phyloP scores from a whole-genome alignment of 2,329 filamentous ascomycete genomes.

The Clonostachys rosea region DNA sequence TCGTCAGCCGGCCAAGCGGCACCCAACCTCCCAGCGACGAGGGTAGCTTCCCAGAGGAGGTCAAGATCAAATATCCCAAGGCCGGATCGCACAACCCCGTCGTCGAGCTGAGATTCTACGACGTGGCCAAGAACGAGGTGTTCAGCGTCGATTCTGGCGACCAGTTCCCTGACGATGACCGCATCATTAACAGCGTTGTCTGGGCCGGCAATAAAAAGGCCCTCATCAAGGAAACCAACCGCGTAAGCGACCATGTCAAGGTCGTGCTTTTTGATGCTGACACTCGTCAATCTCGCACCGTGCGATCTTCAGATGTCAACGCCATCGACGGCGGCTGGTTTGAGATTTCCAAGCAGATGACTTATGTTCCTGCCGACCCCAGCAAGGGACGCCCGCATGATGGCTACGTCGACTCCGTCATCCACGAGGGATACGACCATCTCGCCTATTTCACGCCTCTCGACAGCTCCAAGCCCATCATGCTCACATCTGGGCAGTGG shows the following conservation, averaged over 20 bases:
- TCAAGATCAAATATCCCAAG: conserved; percentile 95
- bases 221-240: conserved; percentile 86
- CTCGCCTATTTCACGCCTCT: conserved; percentile 89
- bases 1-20: conserved; percentile 80
- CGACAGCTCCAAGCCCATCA: conserved; percentile 73
- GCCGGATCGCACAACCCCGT: conserved; percentile 89
- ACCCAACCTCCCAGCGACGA: conserved; percentile 60
- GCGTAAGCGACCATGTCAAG: conserved; percentile 87
- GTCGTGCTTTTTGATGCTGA: conserved; percentile 80
- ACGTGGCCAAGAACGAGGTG: conserved; percentile 69
- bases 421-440: conserved; percentile 84
- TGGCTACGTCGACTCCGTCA: conserved; percentile 89
- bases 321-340: conserved; percentile 96
- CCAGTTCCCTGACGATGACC: conserved; percentile 74
- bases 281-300: conserved; percentile 67
- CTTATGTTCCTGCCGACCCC: conserved; percentile 80
- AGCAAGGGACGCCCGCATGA: conserved; percentile 71
- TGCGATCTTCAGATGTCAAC: conserved; percentile 74
- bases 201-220: conserved; percentile 82
- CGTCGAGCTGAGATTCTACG: conserved; percentile 85
- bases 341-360: conserved; percentile 83
- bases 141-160: conserved; percentile 76
- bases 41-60: conserved; percentile 86
- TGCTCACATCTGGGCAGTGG: conserved; percentile 87
- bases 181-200: conserved; percentile 87